phyloP scores from a whole-genome alignment of 305 asterid genomes.

The Fraxinus sp. region DNA sequence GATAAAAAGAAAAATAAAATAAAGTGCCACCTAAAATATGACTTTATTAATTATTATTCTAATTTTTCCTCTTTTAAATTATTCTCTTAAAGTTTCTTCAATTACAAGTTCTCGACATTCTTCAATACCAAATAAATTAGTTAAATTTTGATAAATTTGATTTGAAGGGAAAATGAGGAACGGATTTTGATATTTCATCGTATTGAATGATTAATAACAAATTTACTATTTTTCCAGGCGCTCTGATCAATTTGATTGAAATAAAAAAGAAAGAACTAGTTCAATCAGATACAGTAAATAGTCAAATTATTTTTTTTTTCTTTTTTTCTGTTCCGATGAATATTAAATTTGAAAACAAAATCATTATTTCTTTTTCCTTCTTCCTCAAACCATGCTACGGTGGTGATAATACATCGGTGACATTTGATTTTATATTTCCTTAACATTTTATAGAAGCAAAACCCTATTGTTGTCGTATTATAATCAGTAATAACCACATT shows the following conservation, averaged over 20 bases:
- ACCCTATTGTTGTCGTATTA: neutral
- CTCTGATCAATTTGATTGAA: neutral
- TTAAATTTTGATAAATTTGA: no score
- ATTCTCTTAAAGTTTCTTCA: neutral
- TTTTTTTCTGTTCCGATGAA: no score
- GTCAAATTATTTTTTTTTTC: neutral
- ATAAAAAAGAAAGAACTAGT: neutral
- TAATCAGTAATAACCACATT: neutral
- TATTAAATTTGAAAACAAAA: no score
- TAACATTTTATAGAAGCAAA: neutral
- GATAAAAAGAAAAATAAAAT: slow-evolving; percentile 4
- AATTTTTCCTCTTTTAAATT: slow-evolving; percentile 19
- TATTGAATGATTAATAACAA: neutral
- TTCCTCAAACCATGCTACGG: no score
- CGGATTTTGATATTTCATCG: slow-evolving; percentile 5
- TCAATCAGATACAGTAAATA: no score
- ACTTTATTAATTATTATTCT: slow-evolving; percentile 28
- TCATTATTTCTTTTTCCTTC: no score
- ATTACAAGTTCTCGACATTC: slow-evolving; percentile 24
- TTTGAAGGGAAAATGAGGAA: neutral
- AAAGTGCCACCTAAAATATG: slow-evolving; percentile 24
- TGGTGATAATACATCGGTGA: no score
- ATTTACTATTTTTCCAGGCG: neutral
- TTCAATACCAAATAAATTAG: neutral
- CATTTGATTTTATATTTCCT: no score